Base-by-base conservation (phyloP, 306 rosid genomes). In the Pachyrhizus erosus region DNA sequence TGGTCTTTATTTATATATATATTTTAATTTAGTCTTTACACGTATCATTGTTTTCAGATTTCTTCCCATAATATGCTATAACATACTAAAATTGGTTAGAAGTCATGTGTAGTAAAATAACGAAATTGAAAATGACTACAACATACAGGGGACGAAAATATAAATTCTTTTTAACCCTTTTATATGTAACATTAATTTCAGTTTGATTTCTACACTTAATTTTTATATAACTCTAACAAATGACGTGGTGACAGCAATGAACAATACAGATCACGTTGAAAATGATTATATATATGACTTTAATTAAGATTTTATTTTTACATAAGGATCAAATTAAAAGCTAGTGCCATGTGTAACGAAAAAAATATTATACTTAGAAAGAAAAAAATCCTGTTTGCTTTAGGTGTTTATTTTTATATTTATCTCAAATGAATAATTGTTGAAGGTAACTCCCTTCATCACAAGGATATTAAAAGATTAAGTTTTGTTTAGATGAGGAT, bases 401-500 rank as follows among this genome's bases (percentile, higher is more conserved):
- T 13, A 26, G 26, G 52, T 7, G 0, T 20, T 55, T 23, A 9
- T 23, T 48, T 14, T 15, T 31, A 18, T 65, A 14, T 33, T 26
- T 17, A 66, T 66, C 29, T 67, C 15, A 24, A 26, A 61, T 18
- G 39, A 11, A 13, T 3, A 26, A 69, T 26, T 27, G 49, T 40
- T 17, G 54, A 48, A 60, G 64, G 83, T 12, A 81, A 69, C 20
- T 55, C 21, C 13, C 26, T 66, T 73, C 46, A 55, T 75, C 69
- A 54, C 7, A 54, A 7, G 15, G 84, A 23, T 29, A 78, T 78
- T 7, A 74, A 52, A 83, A 70, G 27, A 80, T 70, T 65, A 70
- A 78, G 83, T 79, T 83, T 83, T 60, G 85, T 83, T 33, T 51
- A 62, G 73, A 39, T 70, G 37, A 73, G 17, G 42, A 17, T 75